phyloP scores from a whole-genome alignment of 495 filamentous ascomycete species.

The Ramalina intermedia region DNA sequence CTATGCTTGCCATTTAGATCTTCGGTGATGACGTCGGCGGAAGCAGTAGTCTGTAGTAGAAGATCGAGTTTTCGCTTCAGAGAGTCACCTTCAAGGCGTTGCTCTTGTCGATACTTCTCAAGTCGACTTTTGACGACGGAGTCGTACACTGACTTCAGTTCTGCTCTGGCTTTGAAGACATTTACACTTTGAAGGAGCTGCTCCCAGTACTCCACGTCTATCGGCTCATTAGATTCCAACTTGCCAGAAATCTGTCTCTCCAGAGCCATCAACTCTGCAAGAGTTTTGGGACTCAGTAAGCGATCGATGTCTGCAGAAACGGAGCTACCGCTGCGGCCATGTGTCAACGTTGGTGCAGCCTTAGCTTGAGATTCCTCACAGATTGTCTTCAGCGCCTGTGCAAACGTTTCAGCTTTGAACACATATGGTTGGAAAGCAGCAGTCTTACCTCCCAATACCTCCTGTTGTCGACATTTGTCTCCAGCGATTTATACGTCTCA shows the following conservation, averaged over 20 bases:
- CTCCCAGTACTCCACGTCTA: constrained; percentile 97
- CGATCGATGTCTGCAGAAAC: constrained; percentile 81
- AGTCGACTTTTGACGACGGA: constrained; percentile 63
- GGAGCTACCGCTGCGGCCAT: constrained; percentile 62
- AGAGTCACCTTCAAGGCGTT: constrained; percentile 53
- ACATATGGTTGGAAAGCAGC: not conserved
- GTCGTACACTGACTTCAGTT: constrained; percentile 66
- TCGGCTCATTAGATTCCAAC: constrained; percentile 72
- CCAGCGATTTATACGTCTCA: constrained; percentile 66
- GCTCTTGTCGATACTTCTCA: constrained; percentile 48
- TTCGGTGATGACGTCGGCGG: not conserved
- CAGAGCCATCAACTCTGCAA: constrained; percentile 67
- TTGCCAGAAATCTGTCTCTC: constrained; percentile 77
- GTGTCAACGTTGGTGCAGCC: constrained; percentile 40
- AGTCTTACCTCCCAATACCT: constrained; percentile 69
- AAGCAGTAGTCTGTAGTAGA: constrained; percentile 9
- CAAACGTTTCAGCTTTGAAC: constrained; percentile 15
- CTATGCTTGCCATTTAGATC: not conserved
- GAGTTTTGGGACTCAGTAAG: constrained; percentile 72
- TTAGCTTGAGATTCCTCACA: constrained; percentile 63
- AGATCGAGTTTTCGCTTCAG: constrained; percentile 41
- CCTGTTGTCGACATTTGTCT: constrained; percentile 58
- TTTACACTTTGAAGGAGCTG: constrained; percentile 71
- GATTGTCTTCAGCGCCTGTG: constrained; percentile 65
- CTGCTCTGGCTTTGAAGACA: constrained; percentile 84